Evolutionary conservation across 495 filamentous ascomycete species (phyloP).

Genomic region (Penicillium goetzii): DNA sequence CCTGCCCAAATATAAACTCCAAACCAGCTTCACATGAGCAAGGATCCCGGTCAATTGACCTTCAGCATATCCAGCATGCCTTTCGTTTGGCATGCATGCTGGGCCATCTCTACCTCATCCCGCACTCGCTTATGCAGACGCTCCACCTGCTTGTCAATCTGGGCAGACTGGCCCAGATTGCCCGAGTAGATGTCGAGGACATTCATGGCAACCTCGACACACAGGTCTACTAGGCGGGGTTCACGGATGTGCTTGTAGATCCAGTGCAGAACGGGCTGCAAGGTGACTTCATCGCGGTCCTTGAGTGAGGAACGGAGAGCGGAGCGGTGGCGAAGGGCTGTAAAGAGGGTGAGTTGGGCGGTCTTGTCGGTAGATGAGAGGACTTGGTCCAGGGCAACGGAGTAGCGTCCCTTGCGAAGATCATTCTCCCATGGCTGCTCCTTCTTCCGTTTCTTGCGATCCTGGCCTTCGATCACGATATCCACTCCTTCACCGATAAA

Average conservation of each 20-base stretch:
- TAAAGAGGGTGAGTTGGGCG: slow-evolving; percentile 74
- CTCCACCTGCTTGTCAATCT: slow-evolving; percentile 69
- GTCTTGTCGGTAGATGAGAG: slow-evolving; percentile 60
- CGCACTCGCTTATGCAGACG: slow-evolving; percentile 68
- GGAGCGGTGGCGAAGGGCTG: slow-evolving; percentile 83
- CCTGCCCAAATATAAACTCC: slow-evolving; percentile 34
- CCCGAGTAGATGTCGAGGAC: slow-evolving; percentile 86
- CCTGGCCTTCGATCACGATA: slow-evolving; percentile 81
- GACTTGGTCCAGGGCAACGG: slow-evolving; percentile 75
- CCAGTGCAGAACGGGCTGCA: slow-evolving; percentile 85
- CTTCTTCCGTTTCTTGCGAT: slow-evolving; percentile 58
- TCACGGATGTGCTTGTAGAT: slow-evolving; percentile 75
- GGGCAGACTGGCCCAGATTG: slow-evolving; percentile 71
- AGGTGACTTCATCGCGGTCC: slow-evolving; percentile 77
- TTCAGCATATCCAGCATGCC: slow-evolving; percentile 85
- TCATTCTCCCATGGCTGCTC: slow-evolving; percentile 78
- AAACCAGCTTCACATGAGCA: slow-evolving; percentile 18
- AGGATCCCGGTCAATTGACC: slow-evolving; percentile 30
- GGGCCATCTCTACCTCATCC: slow-evolving; percentile 76
- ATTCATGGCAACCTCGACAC: slow-evolving; percentile 77
- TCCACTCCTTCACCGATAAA: slow-evolving; percentile 85
- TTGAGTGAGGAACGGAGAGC: slow-evolving; percentile 81
- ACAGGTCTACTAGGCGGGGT: slow-evolving; percentile 74
- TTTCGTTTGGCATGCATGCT: slow-evolving; percentile 73
- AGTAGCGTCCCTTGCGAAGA: slow-evolving; percentile 78